Conservation (phyloP, 2,329 filamentous ascomycete species). For the Scytalidium sp. region DNA sequence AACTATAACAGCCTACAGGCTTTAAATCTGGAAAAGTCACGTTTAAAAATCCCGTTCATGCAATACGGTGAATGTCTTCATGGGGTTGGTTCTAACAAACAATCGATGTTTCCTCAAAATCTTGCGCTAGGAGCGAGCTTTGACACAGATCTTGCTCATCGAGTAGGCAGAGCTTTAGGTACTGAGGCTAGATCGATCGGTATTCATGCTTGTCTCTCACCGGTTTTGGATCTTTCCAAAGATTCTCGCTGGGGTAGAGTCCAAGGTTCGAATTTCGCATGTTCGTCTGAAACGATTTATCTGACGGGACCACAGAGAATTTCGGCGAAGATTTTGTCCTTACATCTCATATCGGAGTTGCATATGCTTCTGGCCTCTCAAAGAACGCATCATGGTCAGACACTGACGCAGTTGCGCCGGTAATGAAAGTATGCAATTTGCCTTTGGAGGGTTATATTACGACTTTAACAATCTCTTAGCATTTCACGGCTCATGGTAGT, state of each 20-base stretch:
- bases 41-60: constrained; percentile 37
- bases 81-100: constrained; percentile 41
- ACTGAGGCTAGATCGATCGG: constrained; percentile 41
- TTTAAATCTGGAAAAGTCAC: constrained; percentile 33
- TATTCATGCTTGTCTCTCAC: constrained; percentile 40
- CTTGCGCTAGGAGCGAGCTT: constrained; percentile 39
- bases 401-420: constrained; percentile 38
- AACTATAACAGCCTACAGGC: constrained; percentile 39
- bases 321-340: constrained; percentile 40
- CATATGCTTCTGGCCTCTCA: constrained; percentile 39
- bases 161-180: constrained; percentile 39
- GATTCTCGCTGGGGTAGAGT: constrained; percentile 41
- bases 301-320: not conserved
- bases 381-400: constrained; percentile 41
- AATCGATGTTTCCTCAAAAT: constrained; percentile 42
- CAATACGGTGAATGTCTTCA: constrained; percentile 43
- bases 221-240: constrained; percentile 40
- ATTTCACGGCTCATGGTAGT: constrained; percentile 42
- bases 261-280: constrained; percentile 27
- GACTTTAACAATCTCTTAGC: constrained; percentile 9
- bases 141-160: constrained; percentile 37
- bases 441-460: constrained; percentile 11
- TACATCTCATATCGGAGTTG: constrained; percentile 42
- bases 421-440: constrained; percentile 31
- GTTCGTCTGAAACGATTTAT: not conserved